Base-by-base conservation (phyloP, 129 eudicot genomes). In the Artemisia argyi region DNA sequence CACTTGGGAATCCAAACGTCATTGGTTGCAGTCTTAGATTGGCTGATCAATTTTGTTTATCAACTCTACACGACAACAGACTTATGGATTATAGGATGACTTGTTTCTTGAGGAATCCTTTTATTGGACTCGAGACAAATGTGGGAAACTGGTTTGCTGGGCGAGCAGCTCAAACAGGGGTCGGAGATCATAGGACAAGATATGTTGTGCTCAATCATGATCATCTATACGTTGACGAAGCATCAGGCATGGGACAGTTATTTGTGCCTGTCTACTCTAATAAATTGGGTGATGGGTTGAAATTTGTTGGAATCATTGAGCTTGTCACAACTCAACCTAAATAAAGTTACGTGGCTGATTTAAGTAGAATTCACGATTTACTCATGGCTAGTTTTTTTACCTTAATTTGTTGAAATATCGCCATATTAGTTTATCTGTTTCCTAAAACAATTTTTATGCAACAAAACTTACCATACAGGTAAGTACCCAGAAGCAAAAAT, bases 131-230 rank as follows among this genome's bases (percentile, higher is more conserved):
- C 7, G 12, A 19, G 5, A 48, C 35, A 19, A 22, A 24, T 4
- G 71, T 46, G 35, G 55, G 70, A 4, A 44, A 32, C 55, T 65
- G 55, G 70, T 65, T 46, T 16, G 32, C 55, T n/a, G 70, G 70
- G 4, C 55, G 44, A 35, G 44, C 44, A 30, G 35, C 35, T 30
- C 6, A 30, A 30, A 30, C 35, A 30, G 3, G 35, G 28, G 28
- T 26, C 28, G 28, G 28, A 26, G 28, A 26, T 26, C 28, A 26
- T 26, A 26, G 28, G 6, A 30, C 35, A 30, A 30, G 6, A 4
- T 10, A 65, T 65, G n/a, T 3, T 18, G 69, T 17, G 32, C 15
- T 2, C 3, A 18, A 11, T 65, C 53, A 18, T 0, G 32, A 55
- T 55, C 19, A 65, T 65, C 69, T 17, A 65, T 32, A 65, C n/a